Evolutionary conservation across 768 basidiomycete species (phyloP).

Genomic region (Leccinum variicolor): DNA sequence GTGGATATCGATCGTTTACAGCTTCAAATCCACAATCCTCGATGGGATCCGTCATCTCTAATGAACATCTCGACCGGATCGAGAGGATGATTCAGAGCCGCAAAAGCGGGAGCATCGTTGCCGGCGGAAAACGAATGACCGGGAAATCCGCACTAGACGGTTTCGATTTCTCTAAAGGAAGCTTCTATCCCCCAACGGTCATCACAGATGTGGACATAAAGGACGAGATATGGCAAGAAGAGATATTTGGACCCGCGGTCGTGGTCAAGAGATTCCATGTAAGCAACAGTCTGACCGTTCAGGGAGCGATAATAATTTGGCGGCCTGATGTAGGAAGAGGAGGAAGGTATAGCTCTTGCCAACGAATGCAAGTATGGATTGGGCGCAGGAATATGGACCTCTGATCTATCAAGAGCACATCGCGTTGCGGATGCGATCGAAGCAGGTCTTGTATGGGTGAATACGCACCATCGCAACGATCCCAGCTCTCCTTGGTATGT

Average conservation of each 20-base stretch:
- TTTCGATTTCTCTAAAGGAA: conserved; percentile 66
- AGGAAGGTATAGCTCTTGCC: conserved; percentile 64
- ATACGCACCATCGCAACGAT: conserved; percentile 87
- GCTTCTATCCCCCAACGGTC: conserved; percentile 80
- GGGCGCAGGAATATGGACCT: conserved; percentile 80
- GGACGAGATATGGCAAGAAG: conserved; percentile 76
- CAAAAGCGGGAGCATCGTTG: conserved; percentile 46
- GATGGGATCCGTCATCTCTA: conserved; percentile 82
- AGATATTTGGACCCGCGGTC: conserved; percentile 85
- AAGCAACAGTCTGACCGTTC: conserved; percentile 24
- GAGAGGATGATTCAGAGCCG: conserved; percentile 50
- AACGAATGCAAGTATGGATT: conserved; percentile 79
- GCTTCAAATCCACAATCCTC: conserved; percentile 66
- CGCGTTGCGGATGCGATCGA: conserved; percentile 68
- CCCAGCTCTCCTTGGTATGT: conserved; percentile 81
- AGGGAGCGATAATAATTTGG: background rate
- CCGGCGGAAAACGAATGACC: conserved; percentile 65
- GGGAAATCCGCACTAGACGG: conserved; percentile 64
- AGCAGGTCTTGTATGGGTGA: conserved; percentile 82
- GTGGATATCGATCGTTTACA: conserved; percentile 23
- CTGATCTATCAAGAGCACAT: conserved; percentile 70
- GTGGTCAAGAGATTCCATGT: conserved; percentile 56
- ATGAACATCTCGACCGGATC: conserved; percentile 60
- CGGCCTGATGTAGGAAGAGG: conserved; percentile 44
- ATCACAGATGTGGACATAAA: conserved; percentile 52